phyloP scores from a whole-genome alignment of 2,329 filamentous ascomycete genomes.

The Colletotrichum salicis region DNA sequence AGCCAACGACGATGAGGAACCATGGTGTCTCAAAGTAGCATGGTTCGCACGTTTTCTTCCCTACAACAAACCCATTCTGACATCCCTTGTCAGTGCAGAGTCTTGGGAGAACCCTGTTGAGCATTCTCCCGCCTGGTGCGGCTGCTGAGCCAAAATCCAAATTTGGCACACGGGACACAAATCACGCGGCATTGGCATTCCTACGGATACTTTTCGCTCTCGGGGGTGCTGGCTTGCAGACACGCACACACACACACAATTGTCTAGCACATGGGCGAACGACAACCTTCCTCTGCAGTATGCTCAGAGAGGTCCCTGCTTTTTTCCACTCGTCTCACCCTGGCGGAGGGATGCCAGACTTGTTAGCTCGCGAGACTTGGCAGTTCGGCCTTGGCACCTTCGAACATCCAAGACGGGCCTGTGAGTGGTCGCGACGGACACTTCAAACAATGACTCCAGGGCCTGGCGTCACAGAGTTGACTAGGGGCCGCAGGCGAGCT shows the following conservation, averaged over 20 bases:
- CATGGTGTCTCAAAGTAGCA: slow-evolving; percentile 28
- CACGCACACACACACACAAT: background rate
- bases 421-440: slow-evolving; percentile 18
- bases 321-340: background rate
- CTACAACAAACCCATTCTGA: background rate
- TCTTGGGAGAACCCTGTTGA: background rate
- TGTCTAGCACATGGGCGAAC: background rate
- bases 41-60: slow-evolving; percentile 28
- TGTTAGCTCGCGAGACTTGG: slow-evolving; percentile 17
- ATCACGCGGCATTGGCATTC: background rate
- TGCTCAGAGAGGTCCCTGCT: background rate
- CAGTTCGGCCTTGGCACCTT: slow-evolving; percentile 21
- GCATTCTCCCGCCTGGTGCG: background rate
- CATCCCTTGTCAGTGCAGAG: background rate
- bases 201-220: background rate
- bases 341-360: background rate
- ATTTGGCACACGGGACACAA: background rate
- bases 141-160: slow-evolving; percentile 28
- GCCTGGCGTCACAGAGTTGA: slow-evolving; percentile 23
- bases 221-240: background rate
- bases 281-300: background rate
- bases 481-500: slow-evolving; percentile 15
- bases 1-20: slow-evolving; percentile 17
- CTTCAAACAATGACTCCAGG: slow-evolving; percentile 29
- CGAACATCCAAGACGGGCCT: slow-evolving; percentile 1